Base-by-base conservation (phyloP, 257 asterid genomes). In the Nyctanthes arbortristis region DNA sequence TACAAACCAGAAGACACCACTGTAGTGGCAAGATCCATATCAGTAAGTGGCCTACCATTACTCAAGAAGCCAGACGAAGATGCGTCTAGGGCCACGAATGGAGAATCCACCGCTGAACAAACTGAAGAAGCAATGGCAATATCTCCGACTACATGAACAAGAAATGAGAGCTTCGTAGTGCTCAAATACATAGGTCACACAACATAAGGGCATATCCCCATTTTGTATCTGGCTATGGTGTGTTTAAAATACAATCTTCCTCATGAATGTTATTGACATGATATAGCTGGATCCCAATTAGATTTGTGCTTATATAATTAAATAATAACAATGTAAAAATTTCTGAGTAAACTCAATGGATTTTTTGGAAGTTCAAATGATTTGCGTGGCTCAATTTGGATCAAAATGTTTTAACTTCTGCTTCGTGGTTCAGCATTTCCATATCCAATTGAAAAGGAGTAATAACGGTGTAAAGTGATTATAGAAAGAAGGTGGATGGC, bases 1-100 rank as follows among this genome's bases (percentile, higher is more conserved):
- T 86, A 86, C 57, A 85, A 85, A 75, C 39, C 63, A 4, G 81
- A 66, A 22, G 75, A 13, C n/a, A n/a, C n/a, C 0, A 40, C 22
- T 7, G 54, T 47, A 1, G 52, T 34, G 9, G 68, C 77, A 1
- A 58, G 47, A 16, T 70, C 83, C 5, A n/a, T n/a, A n/a, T n/a
- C n/a, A n/a, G 54, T 66, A 5, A 75, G 78, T 47, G 59, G 77
- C 11, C 73, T 79, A 55, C 78, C 80, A 55, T 75, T 74, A 29
- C 74, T 79, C 56, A 63, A 71, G 72, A 65, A 67, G 24, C 66
- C 36, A n/a, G n/a, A 56, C 52, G 75, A 71, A 11, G 72, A 69
- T 0, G 39, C n/a, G 28, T 33, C 35, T 0, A 71, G 70, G 71
- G 79, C 16, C 16, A 24, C 57, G 20, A 20, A 49, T 49, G 57